Base-by-base conservation (phyloP, 2,329 filamentous ascomycete species). In the Pseudocercospora musae region DNA sequence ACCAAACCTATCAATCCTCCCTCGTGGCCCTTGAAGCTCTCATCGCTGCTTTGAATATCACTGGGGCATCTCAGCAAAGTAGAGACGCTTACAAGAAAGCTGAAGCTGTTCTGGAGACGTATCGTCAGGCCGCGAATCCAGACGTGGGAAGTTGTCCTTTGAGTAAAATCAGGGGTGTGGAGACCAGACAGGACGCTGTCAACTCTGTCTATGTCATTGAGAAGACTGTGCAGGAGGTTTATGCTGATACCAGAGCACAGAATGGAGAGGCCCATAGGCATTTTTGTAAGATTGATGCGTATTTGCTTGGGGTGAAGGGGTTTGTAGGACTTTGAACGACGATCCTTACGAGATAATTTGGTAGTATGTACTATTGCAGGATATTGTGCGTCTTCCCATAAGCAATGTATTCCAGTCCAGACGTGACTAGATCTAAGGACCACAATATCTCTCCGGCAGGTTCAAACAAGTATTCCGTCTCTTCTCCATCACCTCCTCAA, bases 11-110 rank as follows among this genome's bases (percentile, higher is more conserved):
- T 13, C 42, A 46, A 27, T 42, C 56, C 15, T 48, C 40, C 23
- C 40, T 48, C 15, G 56, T 58, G 8, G 42, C 56, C 20, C 42
- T 49, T 25, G 56, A 58, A 48, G 56, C 56, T 37, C 44, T 58
- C n/a, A 50, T 58, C 44, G 31, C 40, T 8, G 56, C 56, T 6
- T 9, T 58, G 23, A 58, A 58, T 44, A 49, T 50, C 27, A n/a
- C 44, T 3, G 18, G 40, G 0, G 42, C 25, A 13, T 33, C 40
- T 23, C 23, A 25, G 9, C 20, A 49, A 10, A 44, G 40, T 5
- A 58, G 40, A 44, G 44, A 46, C 10, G 56, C 56, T 4, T 58
- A 21, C 44, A 37, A 13, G 11, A 37, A 48, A 21, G 42, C 29
- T 1, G 21, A 58, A 27, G 33, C 8, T 44, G 44, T 44, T n/a